These are phyloP conservation scores for Neobulgaria alba DNA, from an alignment of 2,329 filamentous ascomycete species.

Conservation along the genomic window DNA sequence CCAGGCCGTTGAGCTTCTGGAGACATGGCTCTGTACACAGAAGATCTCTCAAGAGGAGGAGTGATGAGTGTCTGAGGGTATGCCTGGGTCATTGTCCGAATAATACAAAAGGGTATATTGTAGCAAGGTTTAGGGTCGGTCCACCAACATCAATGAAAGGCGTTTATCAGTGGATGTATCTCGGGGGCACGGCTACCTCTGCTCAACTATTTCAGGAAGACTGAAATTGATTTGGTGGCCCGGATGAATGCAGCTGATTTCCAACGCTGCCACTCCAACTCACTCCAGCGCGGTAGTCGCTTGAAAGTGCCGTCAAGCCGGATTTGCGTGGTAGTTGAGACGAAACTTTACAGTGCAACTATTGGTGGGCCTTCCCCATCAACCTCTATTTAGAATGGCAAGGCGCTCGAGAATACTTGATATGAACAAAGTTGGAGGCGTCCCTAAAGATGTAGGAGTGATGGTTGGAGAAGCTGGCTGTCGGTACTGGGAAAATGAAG, in stretches of 20 bases:
- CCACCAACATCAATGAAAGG: constrained; percentile 11
- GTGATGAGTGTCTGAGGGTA: constrained; percentile 19
- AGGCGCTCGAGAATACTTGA: constrained; percentile 7
- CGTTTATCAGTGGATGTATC: constrained; percentile 15
- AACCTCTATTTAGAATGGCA: constrained; percentile 8
- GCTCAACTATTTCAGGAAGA: constrained; percentile 20
- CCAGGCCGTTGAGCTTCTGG: constrained; percentile 11
- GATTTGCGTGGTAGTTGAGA: constrained; percentile 15
- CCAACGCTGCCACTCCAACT: constrained; percentile 9
- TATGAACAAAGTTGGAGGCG: constrained; percentile 8
- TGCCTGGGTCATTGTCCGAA: constrained; percentile 26
- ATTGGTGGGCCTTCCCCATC: constrained; percentile 6
- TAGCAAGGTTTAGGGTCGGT: constrained; percentile 10
- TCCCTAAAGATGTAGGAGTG: not conserved
- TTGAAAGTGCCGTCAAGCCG: constrained; percentile 21
- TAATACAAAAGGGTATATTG: constrained; percentile 1
- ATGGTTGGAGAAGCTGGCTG: constrained; percentile 5
- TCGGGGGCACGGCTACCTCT: constrained; percentile 21
- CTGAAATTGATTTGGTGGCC: constrained; percentile 13
- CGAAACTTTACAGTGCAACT: constrained; percentile 10
- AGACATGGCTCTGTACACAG: constrained; percentile 14
- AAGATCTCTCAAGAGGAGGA: constrained; percentile 16
- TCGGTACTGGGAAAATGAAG: constrained; percentile 17
- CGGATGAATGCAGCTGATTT: constrained; percentile 20
- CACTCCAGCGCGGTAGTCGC: constrained; percentile 19